Evolutionary conservation across 1,284 basidiomycete genomes (phyloP), one percentile per base, ranked within the genome.

Genomic region (Kwoniella shivajii): DNA sequence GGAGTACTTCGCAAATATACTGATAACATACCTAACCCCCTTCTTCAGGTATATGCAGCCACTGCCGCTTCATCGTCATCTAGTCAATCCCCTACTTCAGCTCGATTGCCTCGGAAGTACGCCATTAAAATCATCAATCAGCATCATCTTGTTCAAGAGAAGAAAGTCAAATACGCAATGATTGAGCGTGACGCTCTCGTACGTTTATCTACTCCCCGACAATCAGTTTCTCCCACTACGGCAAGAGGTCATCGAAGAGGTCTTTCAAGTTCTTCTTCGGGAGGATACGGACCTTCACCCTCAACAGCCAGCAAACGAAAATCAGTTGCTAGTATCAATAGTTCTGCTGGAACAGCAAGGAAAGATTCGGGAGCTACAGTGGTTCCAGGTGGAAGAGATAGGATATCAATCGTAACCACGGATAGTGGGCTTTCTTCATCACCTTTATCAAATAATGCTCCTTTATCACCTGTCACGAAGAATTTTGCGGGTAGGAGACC

Each of bases 101-200:
- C 63, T 38, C 51, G 58, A 43, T 36, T 66, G 14, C 45, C 66
- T 48, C 33, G 63, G 9, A 64, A 73, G 38, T 82, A 79, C 58
- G 81, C 81, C 6, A 75, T 82, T 67, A 82, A 82, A 56, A 78
- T 81, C 29, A 79, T 82, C 63, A 80, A 82, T 61, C 81, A 82
- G 63, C 68, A 70, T 20, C 78, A 79, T 51, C 73, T 80, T 22
- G 64, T 79, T 22, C 75, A 78, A 47, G 80, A 82, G 68, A 80
- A 80, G 61, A 82, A 82, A 67, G 78, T 75, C 3, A 81, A 82
- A 56, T 82, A 82, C 58, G 81, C 81, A n/a, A 73, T 79, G 53
- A 79, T 82, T 48, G 81, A 82, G 67, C 74, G 80, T 6, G 80
- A 82, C 54, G 80, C 81, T 11, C 68, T 82, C 26, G 78, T 81